Percentiles rank a stretch among this genome's conserved stretches.
Conservation (phyloP, 1,284 basidiomycete species). For the Papiliotrema flavescens region DNA sequence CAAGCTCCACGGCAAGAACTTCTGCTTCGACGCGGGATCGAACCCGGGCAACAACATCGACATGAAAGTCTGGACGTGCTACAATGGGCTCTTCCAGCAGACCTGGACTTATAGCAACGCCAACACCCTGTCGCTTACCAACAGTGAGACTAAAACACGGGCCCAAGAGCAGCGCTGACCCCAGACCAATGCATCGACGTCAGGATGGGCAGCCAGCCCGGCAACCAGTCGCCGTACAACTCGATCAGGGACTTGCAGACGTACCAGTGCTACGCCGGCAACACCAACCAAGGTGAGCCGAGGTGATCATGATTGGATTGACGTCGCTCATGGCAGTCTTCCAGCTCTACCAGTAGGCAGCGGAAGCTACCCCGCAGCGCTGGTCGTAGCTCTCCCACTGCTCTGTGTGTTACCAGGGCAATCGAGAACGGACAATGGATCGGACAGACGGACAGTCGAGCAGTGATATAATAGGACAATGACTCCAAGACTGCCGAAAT, state of each 20-base stretch:
- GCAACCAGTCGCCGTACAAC: conserved; percentile 7
- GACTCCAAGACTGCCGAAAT: no score
- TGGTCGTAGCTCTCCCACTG: no score
- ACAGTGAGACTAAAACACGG: conserved; percentile 3
- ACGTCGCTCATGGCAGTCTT: no score
- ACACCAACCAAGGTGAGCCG: conserved; percentile 21
- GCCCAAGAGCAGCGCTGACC: neutral
- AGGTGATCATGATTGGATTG: neutral
- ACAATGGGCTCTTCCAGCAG: conserved; percentile 16
- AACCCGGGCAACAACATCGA: conserved; percentile 6
- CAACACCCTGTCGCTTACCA: conserved; percentile 7
- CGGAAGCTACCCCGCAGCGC: no score
- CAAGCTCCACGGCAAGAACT: conserved; percentile 3
- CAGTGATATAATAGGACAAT: no score
- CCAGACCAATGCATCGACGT: conserved; percentile 10
- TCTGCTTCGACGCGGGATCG: conserved; percentile 6
- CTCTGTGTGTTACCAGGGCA: no score
- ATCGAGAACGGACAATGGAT: no score
- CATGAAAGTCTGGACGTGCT: conserved; percentile 26
- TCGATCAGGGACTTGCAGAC: conserved; percentile 10
- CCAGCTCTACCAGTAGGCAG: no score
- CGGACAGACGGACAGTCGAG: no score
- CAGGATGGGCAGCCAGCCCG: neutral
- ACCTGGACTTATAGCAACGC: conserved; percentile 7
- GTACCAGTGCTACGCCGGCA: conserved; percentile 17